Conservation (phyloP, 1,284 basidiomycete genomes). For the Puccinia coronata region DNA sequence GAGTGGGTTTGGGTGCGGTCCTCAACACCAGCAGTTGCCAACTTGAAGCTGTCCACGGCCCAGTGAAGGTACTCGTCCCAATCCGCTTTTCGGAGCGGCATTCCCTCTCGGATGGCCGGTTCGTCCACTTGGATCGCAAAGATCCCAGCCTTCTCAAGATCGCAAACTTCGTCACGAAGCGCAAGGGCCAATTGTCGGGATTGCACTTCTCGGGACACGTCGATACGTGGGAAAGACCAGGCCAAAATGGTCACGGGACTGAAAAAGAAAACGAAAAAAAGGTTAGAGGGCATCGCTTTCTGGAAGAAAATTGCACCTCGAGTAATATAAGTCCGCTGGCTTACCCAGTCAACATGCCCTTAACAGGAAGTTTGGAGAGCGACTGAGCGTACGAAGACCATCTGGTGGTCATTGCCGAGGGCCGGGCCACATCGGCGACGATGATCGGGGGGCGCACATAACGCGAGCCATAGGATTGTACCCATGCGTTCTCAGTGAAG, state of each 20-base stretch:
- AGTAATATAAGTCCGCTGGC: background rate
- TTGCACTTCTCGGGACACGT: slow-evolving; percentile 93
- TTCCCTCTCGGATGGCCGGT: slow-evolving; percentile 96
- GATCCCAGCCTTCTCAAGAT: slow-evolving; percentile 97
- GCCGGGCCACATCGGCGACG: slow-evolving; percentile 95
- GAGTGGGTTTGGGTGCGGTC: slow-evolving; percentile 93
- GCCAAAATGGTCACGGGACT: slow-evolving; percentile 74
- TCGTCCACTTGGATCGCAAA: slow-evolving; percentile 99
- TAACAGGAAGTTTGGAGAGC: slow-evolving; percentile 91
- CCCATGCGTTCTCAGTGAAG: slow-evolving; percentile 98
- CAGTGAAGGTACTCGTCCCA: slow-evolving; percentile 93
- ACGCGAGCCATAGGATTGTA: slow-evolving; percentile 90
- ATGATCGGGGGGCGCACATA: slow-evolving; percentile 99
- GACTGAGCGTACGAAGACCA: slow-evolving; percentile 98
- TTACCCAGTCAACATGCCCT: slow-evolving; percentile 74
- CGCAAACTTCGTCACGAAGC: slow-evolving; percentile 95
- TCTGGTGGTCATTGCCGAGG: slow-evolving; percentile 89
- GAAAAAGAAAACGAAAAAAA: slow-evolving; percentile 12
- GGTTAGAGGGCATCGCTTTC: background rate
- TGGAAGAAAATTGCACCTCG: slow-evolving; percentile 65
- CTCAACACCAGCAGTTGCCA: slow-evolving; percentile 87
- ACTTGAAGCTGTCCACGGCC: slow-evolving; percentile 97
- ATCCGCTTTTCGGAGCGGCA: slow-evolving; percentile 89
- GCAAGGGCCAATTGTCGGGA: slow-evolving; percentile 97
- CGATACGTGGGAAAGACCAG: slow-evolving; percentile 99